Evolutionary conservation across 305 asterid genomes (phyloP), one percentile per base, ranked within the genome.

Genomic region (Fraxinus paxiana): DNA sequence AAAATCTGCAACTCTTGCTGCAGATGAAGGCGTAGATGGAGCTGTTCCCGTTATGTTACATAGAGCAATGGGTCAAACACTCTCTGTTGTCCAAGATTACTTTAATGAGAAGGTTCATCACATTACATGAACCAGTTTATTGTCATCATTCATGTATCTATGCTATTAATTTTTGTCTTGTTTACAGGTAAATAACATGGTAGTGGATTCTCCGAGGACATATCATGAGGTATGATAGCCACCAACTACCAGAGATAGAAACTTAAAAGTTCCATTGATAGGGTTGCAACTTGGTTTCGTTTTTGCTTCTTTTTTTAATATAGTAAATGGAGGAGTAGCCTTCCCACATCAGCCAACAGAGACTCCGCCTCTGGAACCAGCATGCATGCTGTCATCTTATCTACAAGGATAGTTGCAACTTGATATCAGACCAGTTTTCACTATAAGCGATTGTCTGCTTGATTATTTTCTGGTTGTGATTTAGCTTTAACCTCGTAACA

Each of bases 21-120:
- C 98, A 65, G 96, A 94, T 80, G 99, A 93, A 93, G 98, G 98
- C 61, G 89, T 96, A 83, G 92, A 92, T 76, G 99, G 97, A 83
- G 98, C 99, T 83, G 85, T 92, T 85, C 99, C 99, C 48, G 90
- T 87, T 88, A 81, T 94, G 89, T 86, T 96, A 89, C 98, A 96
- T 84, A 90, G 88, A 83, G 98, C 98, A 75, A 94, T 92, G 98
- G 97, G 96, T 61, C 94, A 96, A 87, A 96, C 99, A 51, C 98
- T 92, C 76, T 91, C 93, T 9, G 93, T 96, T 81, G 99, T 89
- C 88, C 99, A 93, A 85, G 99, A 96, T 87, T 93, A 92, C 90
- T 96, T 96, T 86, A 93, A 78, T 78, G 98, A 93, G 81, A 93
- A 91, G 97, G 99, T 92, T 67, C 72, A n/a, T 85, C 69, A 26